phyloP scores from a whole-genome alignment of 73 alveolate species.

The Uronychia binucleata region DNA sequence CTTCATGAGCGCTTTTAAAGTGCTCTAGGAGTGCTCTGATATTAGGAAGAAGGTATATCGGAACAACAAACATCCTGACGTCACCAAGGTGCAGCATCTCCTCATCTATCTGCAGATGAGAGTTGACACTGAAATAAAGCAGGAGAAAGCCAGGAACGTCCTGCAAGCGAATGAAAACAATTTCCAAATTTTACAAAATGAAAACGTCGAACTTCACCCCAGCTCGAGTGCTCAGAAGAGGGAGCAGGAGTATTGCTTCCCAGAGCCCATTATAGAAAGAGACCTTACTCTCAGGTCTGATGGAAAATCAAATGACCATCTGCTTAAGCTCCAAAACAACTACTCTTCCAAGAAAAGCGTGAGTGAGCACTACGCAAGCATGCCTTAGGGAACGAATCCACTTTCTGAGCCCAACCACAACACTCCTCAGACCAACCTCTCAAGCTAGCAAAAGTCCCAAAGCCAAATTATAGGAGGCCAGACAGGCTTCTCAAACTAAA shows the following conservation, averaged over 20 bases:
- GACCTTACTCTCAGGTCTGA: too few relatives aligned
- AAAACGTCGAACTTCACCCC: too few relatives aligned
- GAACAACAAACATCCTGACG: constrained; percentile 23
- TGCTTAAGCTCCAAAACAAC: too few relatives aligned
- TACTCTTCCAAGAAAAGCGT: too few relatives aligned
- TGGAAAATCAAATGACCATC: too few relatives aligned
- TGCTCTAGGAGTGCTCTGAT: constrained; percentile 21
- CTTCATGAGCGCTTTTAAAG: constrained; percentile 2
- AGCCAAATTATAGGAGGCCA: neutral
- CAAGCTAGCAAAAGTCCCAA: too few relatives aligned
- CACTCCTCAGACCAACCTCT: neutral
- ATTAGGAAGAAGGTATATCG: constrained; percentile 28
- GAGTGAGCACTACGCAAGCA: neutral
- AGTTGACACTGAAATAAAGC: constrained; percentile 27
- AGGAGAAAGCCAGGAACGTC: neutral
- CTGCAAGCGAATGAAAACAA: too few relatives aligned
- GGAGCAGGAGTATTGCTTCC: too few relatives aligned
- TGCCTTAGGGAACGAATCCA: neutral
- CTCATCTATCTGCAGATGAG: constrained; percentile 20
- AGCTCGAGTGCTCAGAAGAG: too few relatives aligned
- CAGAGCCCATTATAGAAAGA: too few relatives aligned
- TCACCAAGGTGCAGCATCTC: constrained; percentile 3
- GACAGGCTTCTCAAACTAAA: too few relatives aligned
- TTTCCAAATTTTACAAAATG: too few relatives aligned
- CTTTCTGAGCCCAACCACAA: neutral